phyloP scores from a whole-genome alignment of 2,329 filamentous ascomycete species.

The Trichoderma sp. region DNA sequence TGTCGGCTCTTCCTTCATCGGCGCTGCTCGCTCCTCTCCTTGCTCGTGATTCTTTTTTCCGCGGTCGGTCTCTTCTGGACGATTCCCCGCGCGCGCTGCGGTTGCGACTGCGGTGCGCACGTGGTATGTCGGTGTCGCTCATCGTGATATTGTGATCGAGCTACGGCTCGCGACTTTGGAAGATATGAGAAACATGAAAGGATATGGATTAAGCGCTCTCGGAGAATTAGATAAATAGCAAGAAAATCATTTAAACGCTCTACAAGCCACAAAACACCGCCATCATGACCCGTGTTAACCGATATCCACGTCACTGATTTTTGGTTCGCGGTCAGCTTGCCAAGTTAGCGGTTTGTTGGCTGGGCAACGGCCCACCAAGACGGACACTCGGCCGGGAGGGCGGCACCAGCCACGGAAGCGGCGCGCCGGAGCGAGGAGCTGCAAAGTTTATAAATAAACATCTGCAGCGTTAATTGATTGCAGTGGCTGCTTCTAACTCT shows the following conservation, averaged over 20 bases:
- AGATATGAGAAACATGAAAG: background rate
- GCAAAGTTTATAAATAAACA: background rate
- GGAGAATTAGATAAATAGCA: background rate
- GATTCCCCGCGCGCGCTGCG: conserved; percentile 39
- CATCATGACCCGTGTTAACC: conserved; percentile 10
- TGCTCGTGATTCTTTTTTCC: conserved; percentile 42
- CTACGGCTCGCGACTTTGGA: conserved; percentile 34
- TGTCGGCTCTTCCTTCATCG: conserved; percentile 41
- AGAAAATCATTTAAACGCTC: background rate
- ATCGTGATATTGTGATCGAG: conserved; percentile 35
- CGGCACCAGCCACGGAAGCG: conserved; percentile 22
- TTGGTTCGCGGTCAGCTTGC: conserved; percentile 17
- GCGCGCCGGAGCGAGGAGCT: conserved; percentile 3
- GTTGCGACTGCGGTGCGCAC: conserved; percentile 38
- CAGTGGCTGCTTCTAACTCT: background rate
- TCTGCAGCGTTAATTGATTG: background rate
- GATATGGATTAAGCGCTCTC: background rate
- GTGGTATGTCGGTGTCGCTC: conserved; percentile 44
- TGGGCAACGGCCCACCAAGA: conserved; percentile 12
- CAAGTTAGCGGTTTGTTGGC: conserved; percentile 23
- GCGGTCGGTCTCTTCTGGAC: conserved; percentile 42
- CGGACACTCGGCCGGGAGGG: conserved; percentile 14
- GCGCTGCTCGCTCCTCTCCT: conserved; percentile 41
- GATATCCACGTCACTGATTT: conserved; percentile 26
- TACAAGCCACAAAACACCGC: conserved; percentile 15